A percentile compares a stretch with the other conserved stretches of the same genome.
These are phyloP conservation scores for Solanum rostratum DNA, from an alignment of 257 asterid genomes.

Conservation along the genomic window DNA sequence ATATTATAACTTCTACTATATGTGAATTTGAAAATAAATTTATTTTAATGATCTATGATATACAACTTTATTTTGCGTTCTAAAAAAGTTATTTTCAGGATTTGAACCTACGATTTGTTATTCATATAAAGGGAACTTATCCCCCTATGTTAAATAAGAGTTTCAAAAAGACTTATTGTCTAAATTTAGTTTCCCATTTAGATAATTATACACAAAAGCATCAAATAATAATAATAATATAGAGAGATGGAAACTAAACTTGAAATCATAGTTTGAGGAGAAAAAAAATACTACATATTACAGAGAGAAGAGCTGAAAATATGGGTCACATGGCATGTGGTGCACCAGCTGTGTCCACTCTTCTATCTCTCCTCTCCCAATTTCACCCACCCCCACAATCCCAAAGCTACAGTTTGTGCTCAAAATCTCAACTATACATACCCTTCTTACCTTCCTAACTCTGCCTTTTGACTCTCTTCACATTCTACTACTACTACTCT, in stretches of 20 bases:
- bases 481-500: not conserved
- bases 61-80: too few relatives aligned
- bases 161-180: not conserved
- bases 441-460: conserved; percentile 27
- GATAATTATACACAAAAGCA: not conserved
- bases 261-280: conserved; percentile 3
- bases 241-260: not conserved
- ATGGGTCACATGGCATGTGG: conserved; percentile 89
- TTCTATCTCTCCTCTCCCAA: conserved; percentile 1
- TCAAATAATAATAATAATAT: too few relatives aligned
- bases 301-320: conserved; percentile 2
- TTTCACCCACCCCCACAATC: not conserved
- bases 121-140: too few relatives aligned
- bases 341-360: conserved; percentile 57
- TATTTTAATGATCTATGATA: too few relatives aligned
- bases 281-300: conserved; percentile 2
- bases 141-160: too few relatives aligned
- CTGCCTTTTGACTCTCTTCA: conserved; percentile 44
- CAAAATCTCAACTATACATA: conserved; percentile 31
- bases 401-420: not conserved
- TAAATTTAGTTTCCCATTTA: not conserved
- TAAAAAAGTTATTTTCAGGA: too few relatives aligned
- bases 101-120: too few relatives aligned
- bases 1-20: too few relatives aligned
- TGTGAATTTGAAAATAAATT: too few relatives aligned